Evolutionary conservation across 495 filamentous ascomycete species (phyloP), one percentile per base, ranked within the genome.

Genomic region (Cladorrhinum samala): DNA sequence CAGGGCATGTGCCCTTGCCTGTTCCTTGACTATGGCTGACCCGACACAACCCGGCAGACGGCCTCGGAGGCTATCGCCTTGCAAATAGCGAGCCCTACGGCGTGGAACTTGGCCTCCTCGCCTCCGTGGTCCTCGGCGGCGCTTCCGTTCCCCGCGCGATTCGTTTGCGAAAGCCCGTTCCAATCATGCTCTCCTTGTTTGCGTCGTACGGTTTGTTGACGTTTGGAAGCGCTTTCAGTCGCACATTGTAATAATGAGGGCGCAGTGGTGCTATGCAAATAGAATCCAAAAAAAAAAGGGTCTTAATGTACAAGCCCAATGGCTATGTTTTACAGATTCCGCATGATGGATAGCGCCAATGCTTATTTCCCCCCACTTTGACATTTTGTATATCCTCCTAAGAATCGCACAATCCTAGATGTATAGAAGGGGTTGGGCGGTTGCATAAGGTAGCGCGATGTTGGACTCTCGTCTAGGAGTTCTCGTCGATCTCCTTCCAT

Each of bases 401-500:
- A 50, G 53, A 57, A n/a, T n/a, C n/a, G n/a, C n/a, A n/a, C n/a
- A n/a, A n/a, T n/a, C n/a, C n/a, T 47, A 55, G 45, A 38, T 13
- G 37, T 8, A 17, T 21, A 45, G 20, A 37, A 37, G 30, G 6
- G 30, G 14, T 14, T 37, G 14, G 6, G 23, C 43, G 41, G 43
- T 44, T 19, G 18, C n/a, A 43, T 11, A 27, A 48, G 44, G 25
- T 17, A 21, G 27, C 2, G 45, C 9, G 30, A 20, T 2, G 53
- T 27, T 77, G n/a, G n/a, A n/a, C n/a, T n/a, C n/a, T n/a, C n/a
- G n/a, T 61, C 27, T 33, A 88, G 27, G 77, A 78, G 59, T 90
- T 86, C 59, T 81, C 81, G 68, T 91, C 88, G 67, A 91, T 88
- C 53, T 94, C 88, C 27, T 81, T 83, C 90, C 90, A 96, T 37